Evolutionary conservation across 345 rosid genomes (phyloP), one percentile per base, ranked within the genome.

Genomic region (Clausena lansium): DNA sequence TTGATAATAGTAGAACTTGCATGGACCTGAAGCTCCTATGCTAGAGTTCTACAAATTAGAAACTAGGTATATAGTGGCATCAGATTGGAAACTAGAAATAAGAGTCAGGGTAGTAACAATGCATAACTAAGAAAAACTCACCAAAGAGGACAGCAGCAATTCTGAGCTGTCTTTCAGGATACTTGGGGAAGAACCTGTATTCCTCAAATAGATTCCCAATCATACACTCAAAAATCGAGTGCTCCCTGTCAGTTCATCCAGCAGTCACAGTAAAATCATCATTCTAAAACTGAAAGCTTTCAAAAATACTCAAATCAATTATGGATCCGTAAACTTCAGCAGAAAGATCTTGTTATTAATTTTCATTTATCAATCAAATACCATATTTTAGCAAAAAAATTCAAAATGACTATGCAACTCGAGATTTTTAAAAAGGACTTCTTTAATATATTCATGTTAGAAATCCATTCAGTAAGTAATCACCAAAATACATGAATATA

Each of bases 121-220:
- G 20, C 2, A 24, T 73, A 38, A 15, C 9, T 13, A 45, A 41
- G 22, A 22, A 61, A 74, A 74, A 83, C 97, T 86, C 85, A 96
- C 99, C 99, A 81, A 96, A 91, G 68, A 96, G 94, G 71, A 96
- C 84, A 28, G 99, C 95, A 47, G 98, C 97, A 77, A 91, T 91
- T 86, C 85, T 94, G 65, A 96, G 94, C 83, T 96, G 98, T 80
- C 92, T 89, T 82, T 96, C 99, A 2, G 99, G 99, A 87, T 94
- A 96, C 81, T 94, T 96, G 63, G 97, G 96, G 81, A 96, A 96
- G 84, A 94, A 96, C 17, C 87, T 91, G 85, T 96, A 94, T 76
- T 96, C 99, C 86, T 96, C 99, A 45, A 96, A 96, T 52, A 96
- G 89, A 87, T 96, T 94, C 33, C 84, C 97, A 85, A 96, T 92